Evolutionary conservation across 2,329 filamentous ascomycete genomes (phyloP).

Genomic region (Botrytis fabae): DNA sequence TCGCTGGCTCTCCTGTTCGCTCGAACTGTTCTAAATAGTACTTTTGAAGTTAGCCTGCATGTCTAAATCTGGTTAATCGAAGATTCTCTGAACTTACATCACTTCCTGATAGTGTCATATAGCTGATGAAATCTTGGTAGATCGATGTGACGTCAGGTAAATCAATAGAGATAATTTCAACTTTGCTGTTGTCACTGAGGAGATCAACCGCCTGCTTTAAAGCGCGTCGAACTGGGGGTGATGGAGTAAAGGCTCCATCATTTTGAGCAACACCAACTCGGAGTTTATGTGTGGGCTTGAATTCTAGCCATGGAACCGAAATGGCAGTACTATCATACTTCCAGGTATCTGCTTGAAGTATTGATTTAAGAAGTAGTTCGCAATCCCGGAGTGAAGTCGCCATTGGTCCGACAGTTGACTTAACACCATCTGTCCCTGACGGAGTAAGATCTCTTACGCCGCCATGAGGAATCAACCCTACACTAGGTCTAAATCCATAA

Average conservation of each 20-base stretch:
- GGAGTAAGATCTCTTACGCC: background rate
- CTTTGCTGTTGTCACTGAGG: background rate
- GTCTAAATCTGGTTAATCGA: background rate
- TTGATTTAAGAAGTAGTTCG: slow-evolving; percentile 13
- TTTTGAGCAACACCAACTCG: background rate
- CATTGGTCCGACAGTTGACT: slow-evolving; percentile 3
- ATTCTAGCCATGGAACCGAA: slow-evolving; percentile 11
- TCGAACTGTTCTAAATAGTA: background rate
- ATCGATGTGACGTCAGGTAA: slow-evolving; percentile 43
- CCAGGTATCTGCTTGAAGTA: slow-evolving; percentile 22
- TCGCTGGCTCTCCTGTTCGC: background rate
- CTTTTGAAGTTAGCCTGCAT: background rate
- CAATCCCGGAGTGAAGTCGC: background rate
- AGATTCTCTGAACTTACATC: slow-evolving; percentile 33
- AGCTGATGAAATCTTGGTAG: slow-evolving; percentile 50
- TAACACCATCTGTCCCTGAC: background rate
- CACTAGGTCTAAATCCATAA: background rate
- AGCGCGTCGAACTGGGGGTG: background rate
- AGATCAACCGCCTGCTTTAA: background rate
- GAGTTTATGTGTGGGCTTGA: background rate
- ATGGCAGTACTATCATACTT: slow-evolving; percentile 43
- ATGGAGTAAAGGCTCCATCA: background rate
- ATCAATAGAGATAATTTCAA: background rate
- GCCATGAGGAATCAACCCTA: slow-evolving; percentile 3
- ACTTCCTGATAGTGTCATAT: slow-evolving; percentile 28